Evolutionary conservation across 176 grass and related monocot species (phyloP).

Genomic region (Carex cristatella): DNA sequence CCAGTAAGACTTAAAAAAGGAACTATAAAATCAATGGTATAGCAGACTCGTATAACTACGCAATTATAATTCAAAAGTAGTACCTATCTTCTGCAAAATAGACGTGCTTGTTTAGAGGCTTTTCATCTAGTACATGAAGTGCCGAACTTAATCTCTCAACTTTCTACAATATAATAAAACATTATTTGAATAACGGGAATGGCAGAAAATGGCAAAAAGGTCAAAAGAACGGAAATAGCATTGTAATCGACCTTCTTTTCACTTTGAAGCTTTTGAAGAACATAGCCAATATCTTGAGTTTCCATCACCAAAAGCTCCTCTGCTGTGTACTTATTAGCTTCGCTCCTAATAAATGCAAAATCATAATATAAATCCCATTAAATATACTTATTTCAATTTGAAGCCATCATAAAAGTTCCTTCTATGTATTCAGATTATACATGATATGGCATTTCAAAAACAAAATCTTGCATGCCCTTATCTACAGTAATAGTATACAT

Average conservation of each 20-base stretch:
- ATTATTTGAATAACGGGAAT: constrained; percentile 5
- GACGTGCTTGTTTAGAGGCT: constrained; percentile 61
- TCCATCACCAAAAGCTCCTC: constrained; percentile 83
- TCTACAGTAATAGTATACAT: background rate
- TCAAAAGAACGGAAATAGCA: background rate
- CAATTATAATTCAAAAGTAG: background rate
- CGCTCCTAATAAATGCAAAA: constrained; percentile 42
- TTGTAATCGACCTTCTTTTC: constrained; percentile 69
- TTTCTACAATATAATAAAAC: constrained; percentile 44
- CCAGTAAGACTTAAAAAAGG: constrained; percentile 8
- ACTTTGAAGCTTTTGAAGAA: constrained; percentile 67
- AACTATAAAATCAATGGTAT: background rate
- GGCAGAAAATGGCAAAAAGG: background rate
- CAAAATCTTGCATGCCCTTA: background rate
- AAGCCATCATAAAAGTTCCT: background rate
- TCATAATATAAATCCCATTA: background rate
- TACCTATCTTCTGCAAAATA: constrained; percentile 93
- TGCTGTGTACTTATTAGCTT: constrained; percentile 74
- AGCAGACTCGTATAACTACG: background rate
- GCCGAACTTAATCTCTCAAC: constrained; percentile 62
- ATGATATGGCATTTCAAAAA: background rate
- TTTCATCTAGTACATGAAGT: constrained; percentile 69
- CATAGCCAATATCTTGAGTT: constrained; percentile 88
- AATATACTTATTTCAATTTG: background rate
- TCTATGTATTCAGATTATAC: background rate